These are phyloP conservation scores for Sporothrix mexicana DNA, from an alignment of 2,329 filamentous ascomycete genomes.

Conservation along the genomic window DNA sequence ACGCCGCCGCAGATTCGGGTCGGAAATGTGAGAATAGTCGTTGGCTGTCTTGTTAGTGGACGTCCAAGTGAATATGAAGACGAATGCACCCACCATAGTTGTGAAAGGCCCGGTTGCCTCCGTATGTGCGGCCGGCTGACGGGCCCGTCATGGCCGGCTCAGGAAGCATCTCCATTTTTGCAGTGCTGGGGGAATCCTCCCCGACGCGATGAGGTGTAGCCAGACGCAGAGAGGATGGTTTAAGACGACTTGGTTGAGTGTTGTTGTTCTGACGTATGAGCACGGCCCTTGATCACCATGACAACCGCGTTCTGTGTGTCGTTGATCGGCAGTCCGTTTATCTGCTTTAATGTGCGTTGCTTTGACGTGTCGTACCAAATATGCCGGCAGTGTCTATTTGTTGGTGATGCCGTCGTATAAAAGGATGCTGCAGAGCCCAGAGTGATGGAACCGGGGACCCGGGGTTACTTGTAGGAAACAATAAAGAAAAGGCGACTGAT, in stretches of 20 bases:
- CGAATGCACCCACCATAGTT: slow-evolving; percentile 59
- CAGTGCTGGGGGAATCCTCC: not conserved
- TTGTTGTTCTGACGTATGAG: not conserved
- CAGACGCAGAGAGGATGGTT: not conserved
- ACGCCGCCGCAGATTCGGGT: slow-evolving; percentile 77
- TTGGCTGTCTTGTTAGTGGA: slow-evolving; percentile 39
- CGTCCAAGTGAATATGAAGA: too few relatives aligned
- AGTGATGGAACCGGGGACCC: not conserved
- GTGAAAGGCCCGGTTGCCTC: slow-evolving; percentile 72
- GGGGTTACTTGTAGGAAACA: not conserved
- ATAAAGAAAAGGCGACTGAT: not conserved
- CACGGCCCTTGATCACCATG: not conserved
- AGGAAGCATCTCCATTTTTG: slow-evolving; percentile 48
- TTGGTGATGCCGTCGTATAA: not conserved
- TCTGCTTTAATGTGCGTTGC: not conserved
- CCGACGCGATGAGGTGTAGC: not conserved
- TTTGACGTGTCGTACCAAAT: not conserved
- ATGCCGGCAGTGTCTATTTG: not conserved
- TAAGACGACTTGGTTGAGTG: not conserved
- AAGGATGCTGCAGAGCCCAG: not conserved
- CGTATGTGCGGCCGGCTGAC: slow-evolving; percentile 53
- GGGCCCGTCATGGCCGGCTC: slow-evolving; percentile 43
- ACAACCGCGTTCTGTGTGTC: not conserved
- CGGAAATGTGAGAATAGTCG: slow-evolving; percentile 62
- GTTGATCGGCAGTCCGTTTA: not conserved